Evolutionary conservation across 2,329 filamentous ascomycete species (phyloP).

Genomic region (Clonostachys solani): DNA sequence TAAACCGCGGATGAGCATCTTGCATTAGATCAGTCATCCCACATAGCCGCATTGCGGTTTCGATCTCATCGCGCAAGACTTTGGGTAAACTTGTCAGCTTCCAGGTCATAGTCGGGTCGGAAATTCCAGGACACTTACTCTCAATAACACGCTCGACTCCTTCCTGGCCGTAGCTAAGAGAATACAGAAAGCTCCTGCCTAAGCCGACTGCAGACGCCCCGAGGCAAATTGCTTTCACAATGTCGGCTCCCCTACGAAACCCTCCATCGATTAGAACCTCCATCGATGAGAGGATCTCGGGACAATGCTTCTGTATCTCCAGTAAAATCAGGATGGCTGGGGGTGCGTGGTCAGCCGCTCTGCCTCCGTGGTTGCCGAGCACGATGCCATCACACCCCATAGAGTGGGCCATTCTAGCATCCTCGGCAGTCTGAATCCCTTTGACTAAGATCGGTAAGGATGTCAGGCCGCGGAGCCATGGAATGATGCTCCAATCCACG

Average conservation of each 20-base stretch:
- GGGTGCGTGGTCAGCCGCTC: constrained; percentile 45
- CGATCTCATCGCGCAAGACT: constrained; percentile 18
- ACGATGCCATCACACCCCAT: constrained; percentile 48
- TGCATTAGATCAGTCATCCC: constrained; percentile 20
- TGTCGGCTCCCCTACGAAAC: constrained; percentile 46
- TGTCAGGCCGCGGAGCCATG: constrained; percentile 41
- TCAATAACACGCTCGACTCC: constrained; percentile 51
- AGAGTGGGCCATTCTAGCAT: constrained; percentile 44
- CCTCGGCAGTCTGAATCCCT: constrained; percentile 50
- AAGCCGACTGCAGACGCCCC: constrained; percentile 50
- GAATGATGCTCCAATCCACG: constrained; percentile 46
- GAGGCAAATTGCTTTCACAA: constrained; percentile 47
- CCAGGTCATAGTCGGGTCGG: not conserved
- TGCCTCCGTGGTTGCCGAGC: constrained; percentile 54
- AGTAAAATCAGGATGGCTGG: constrained; percentile 45
- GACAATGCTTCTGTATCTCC: constrained; percentile 43
- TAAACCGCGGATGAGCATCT: no score
- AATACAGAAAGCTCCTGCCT: constrained; percentile 47
- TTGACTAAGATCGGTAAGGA: constrained; percentile 51
- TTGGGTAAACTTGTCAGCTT: not conserved
- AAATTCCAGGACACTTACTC: constrained; percentile 30
- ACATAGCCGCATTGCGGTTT: constrained; percentile 19
- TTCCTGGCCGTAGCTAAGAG: constrained; percentile 47
- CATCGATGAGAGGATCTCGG: constrained; percentile 41
- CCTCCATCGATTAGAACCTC: constrained; percentile 51